These are phyloP conservation scores for Kodamaea fungicola DNA, from an alignment of 1,139 yeast genomes.

Conservation along the genomic window DNA sequence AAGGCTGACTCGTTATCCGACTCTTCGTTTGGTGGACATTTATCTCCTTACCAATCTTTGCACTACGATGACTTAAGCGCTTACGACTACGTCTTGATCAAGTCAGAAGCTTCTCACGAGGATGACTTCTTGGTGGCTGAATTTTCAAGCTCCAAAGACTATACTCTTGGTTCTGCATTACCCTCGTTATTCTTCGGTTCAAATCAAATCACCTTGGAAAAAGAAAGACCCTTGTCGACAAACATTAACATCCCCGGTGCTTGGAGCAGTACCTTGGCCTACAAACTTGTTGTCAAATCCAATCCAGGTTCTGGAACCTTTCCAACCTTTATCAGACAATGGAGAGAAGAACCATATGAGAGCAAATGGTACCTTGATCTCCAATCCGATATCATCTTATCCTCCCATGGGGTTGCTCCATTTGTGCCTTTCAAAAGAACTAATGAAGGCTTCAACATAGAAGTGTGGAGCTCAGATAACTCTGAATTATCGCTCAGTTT, in stretches of 20 bases:
- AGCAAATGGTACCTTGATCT: slow-evolving; percentile 70
- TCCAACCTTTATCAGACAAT: slow-evolving; percentile 67
- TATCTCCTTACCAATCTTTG: slow-evolving; percentile 45
- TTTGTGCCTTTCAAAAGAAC: slow-evolving; percentile 54
- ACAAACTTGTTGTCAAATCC: slow-evolving; percentile 32
- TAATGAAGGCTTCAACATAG: slow-evolving; percentile 32
- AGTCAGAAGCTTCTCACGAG: slow-evolving; percentile 26
- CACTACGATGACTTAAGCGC: slow-evolving; percentile 34
- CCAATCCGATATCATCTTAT: slow-evolving; percentile 32
- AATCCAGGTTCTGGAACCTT: slow-evolving; percentile 25
- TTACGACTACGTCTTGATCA: slow-evolving; percentile 50
- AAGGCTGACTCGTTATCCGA: slow-evolving; percentile 32
- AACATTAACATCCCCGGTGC: slow-evolving; percentile 52
- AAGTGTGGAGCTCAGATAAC: slow-evolving; percentile 40
- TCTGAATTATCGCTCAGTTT: slow-evolving; percentile 31
- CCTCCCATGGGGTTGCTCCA: slow-evolving; percentile 77
- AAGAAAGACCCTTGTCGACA: slow-evolving; percentile 42
- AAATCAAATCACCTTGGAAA: slow-evolving; percentile 38
- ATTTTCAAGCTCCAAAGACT: slow-evolving; percentile 18
- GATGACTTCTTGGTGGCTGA: slow-evolving; percentile 35
- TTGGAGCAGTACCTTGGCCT: slow-evolving; percentile 63
- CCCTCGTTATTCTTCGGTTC: slow-evolving; percentile 33
- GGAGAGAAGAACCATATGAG: slow-evolving; percentile 64
- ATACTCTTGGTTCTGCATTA: slow-evolving; percentile 29
- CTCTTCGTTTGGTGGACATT: slow-evolving; percentile 51